A percentile compares a stretch with the other conserved stretches of the same genome.
Conservation (phyloP, 2,329 filamentous ascomycete species). For the Cryoendolithus antarcticus region DNA sequence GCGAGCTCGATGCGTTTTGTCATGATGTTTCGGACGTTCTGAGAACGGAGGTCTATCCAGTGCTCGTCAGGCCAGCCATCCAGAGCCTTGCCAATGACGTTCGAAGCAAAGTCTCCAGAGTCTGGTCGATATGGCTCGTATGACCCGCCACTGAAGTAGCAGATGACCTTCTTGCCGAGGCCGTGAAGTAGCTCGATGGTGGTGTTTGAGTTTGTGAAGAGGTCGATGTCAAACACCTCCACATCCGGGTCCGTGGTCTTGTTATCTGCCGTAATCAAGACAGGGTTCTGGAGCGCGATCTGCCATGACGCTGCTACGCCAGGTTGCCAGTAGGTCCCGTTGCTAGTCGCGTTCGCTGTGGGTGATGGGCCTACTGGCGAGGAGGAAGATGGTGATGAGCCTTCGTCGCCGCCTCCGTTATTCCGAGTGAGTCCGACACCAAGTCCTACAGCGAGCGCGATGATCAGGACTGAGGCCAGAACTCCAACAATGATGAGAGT, state of each 20-base stretch:
- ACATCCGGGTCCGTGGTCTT: conserved; percentile 36
- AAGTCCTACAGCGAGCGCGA: conserved; percentile 5
- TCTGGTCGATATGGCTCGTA: conserved; percentile 54
- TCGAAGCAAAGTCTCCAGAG: conserved; percentile 38
- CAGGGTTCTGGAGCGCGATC: conserved; percentile 41
- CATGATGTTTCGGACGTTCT: conserved; percentile 54
- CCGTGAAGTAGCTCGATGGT: conserved; percentile 38
- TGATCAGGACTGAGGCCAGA: conserved; percentile 4
- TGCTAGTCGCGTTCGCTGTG: neutral
- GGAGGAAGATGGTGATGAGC: neutral
- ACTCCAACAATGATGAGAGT: conserved; percentile 3
- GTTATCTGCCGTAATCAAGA: conserved; percentile 24
- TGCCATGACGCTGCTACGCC: conserved; percentile 45
- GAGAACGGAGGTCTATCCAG: conserved; percentile 51
- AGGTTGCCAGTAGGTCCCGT: conserved; percentile 27
- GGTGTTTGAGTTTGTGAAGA: conserved; percentile 40
- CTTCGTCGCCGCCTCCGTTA: too few relatives aligned
- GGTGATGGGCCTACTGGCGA: neutral
- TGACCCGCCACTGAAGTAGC: conserved; percentile 63
- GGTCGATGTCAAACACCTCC: conserved; percentile 48
- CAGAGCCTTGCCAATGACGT: conserved; percentile 46
- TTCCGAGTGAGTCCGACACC: conserved; percentile 4
- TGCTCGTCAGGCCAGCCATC: conserved; percentile 55
- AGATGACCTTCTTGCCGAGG: conserved; percentile 51
- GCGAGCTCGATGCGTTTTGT: conserved; percentile 46